phyloP scores from a whole-genome alignment of 768 basidiomycete species.

The Lactarius sanguifluus region DNA sequence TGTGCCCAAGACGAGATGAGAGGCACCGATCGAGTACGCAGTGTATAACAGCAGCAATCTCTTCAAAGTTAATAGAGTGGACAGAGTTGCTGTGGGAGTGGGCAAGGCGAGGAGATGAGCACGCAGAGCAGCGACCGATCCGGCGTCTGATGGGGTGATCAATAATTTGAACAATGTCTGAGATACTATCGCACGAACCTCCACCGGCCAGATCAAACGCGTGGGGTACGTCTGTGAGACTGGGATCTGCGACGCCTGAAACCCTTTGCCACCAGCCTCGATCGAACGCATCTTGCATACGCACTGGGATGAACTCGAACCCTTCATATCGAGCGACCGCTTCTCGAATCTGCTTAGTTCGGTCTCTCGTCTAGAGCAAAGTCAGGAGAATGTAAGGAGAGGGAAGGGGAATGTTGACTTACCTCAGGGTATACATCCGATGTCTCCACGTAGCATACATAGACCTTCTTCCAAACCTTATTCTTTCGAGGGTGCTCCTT shows the following conservation, averaged over 20 bases:
- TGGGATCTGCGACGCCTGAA: slow-evolving; percentile 36
- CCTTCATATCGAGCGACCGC: slow-evolving; percentile 49
- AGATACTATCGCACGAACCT: slow-evolving; percentile 37
- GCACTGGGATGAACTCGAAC: slow-evolving; percentile 60
- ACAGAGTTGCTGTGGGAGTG: slow-evolving; percentile 67
- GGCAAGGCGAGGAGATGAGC: slow-evolving; percentile 65
- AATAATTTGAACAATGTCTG: slow-evolving; percentile 21
- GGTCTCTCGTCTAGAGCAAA: slow-evolving; percentile 49
- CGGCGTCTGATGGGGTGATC: slow-evolving; percentile 18
- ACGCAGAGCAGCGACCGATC: slow-evolving; percentile 39
- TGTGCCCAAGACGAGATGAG: slow-evolving; percentile 77
- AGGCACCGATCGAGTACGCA: slow-evolving; percentile 55
- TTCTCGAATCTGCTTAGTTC: slow-evolving; percentile 50
- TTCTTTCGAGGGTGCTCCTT: slow-evolving; percentile 64
- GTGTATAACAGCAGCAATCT: slow-evolving; percentile 72
- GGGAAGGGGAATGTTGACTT: slow-evolving; percentile 33
- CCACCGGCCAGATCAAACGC: slow-evolving; percentile 51
- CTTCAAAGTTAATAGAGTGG: slow-evolving; percentile 55
- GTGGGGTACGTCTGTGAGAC: slow-evolving; percentile 35
- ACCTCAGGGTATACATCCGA: slow-evolving; percentile 62
- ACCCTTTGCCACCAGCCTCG: slow-evolving; percentile 60
- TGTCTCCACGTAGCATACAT: slow-evolving; percentile 70
- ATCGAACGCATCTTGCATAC: slow-evolving; percentile 76
- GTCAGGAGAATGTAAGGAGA: not conserved
- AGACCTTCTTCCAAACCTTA: slow-evolving; percentile 60